Evolutionary conservation across 176 grass and related monocot species (phyloP).

Genomic region (Microstegium vimineum): DNA sequence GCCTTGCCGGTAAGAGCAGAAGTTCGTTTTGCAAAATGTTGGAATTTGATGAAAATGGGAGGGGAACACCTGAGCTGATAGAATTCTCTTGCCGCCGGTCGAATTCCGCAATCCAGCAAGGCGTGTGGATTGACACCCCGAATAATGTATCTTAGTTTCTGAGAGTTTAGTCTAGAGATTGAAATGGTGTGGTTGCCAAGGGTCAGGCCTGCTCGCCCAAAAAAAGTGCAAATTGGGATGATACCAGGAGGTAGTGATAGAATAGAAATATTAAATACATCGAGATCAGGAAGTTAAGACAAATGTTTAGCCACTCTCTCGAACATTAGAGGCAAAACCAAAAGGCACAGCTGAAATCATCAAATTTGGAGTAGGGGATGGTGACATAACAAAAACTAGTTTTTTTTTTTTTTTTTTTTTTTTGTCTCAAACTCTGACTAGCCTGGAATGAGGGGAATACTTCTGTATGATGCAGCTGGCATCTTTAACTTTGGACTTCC

Average conservation of each 20-base stretch:
- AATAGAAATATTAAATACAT: neutral
- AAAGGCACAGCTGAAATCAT: neutral
- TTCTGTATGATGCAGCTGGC: neutral
- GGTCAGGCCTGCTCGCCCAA: neutral
- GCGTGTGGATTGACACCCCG: neutral
- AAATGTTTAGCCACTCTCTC: neutral
- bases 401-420: neutral
- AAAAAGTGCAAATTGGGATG: neutral
- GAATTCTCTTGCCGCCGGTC: neutral
- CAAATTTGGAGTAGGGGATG: neutral
- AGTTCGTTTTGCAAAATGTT: neutral
- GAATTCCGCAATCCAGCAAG: neutral
- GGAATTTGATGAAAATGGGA: neutral
- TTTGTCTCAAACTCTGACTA: neutral
- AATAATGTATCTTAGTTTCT: neutral
- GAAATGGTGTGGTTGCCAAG: neutral
- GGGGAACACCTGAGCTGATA: neutral
- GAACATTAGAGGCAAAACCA: neutral
- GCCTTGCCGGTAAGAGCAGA: conserved; percentile 62
- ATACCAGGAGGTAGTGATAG: neutral
- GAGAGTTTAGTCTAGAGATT: neutral
- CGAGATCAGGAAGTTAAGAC: neutral
- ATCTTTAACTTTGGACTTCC: neutral
- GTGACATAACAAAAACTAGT: neutral
- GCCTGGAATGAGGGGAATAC: neutral